Percentiles rank a stretch among this genome's conserved stretches.
phyloP scores from a whole-genome alignment of 768 basidiomycete species.

The Psilocybe tampanensis region DNA sequence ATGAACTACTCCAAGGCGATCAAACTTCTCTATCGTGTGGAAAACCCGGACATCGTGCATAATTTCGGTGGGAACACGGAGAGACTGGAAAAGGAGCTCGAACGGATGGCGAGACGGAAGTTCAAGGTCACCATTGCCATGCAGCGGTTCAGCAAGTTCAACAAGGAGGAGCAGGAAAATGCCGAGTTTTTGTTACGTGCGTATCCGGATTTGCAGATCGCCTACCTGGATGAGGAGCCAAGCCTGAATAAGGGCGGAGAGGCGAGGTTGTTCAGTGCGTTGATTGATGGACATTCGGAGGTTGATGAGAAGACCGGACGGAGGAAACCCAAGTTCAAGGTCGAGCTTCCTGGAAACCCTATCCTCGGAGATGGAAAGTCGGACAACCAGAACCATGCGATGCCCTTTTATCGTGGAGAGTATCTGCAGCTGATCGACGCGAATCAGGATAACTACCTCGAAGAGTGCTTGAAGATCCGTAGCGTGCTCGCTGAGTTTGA shows the following conservation, averaged over 20 bases:
- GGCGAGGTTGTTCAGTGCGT: conserved; percentile 83
- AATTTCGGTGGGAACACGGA: conserved; percentile 97
- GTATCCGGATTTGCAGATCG: conserved; percentile 98
- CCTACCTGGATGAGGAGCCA: conserved; percentile 96
- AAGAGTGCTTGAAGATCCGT: conserved; percentile 98
- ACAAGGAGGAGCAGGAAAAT: conserved; percentile 98
- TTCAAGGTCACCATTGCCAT: conserved; percentile 99
- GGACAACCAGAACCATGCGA: conserved; percentile 99
- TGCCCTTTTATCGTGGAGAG: conserved; percentile 98
- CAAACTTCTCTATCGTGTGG: conserved; percentile 97
- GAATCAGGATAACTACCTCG: conserved; percentile 99
- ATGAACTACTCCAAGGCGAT: conserved; percentile 99
- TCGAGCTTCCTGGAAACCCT: conserved; percentile 97
- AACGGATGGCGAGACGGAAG: conserved; percentile 95
- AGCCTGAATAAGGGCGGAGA: conserved; percentile 89
- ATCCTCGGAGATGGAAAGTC: conserved; percentile 99
- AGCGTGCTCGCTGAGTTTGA: conserved; percentile 98
- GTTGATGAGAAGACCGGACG: conserved; percentile 86
- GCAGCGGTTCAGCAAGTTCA: conserved; percentile 99
- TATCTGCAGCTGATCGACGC: conserved; percentile 99
- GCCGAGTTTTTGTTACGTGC: conserved; percentile 97
- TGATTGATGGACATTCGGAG: conserved; percentile 98
- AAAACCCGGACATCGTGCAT: conserved; percentile 97
- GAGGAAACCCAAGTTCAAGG: conserved; percentile 94
- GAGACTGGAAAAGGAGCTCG: conserved; percentile 91